phyloP scores from a whole-genome alignment of 495 filamentous ascomycete species.

The Neurospora sp. region DNA sequence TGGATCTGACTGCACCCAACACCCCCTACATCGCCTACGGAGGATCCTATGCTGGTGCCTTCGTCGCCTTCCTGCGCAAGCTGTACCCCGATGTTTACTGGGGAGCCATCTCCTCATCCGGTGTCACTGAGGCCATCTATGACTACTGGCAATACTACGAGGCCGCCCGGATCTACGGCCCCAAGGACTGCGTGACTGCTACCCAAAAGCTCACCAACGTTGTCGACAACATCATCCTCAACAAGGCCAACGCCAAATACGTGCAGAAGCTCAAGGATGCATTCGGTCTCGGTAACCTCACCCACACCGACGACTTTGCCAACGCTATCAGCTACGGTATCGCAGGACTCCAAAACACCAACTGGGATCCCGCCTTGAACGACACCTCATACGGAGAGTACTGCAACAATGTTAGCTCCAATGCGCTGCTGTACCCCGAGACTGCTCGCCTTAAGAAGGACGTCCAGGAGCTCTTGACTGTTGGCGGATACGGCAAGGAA shows the following conservation, averaged over 20 bases:
- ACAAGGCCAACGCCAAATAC: slow-evolving; percentile 31
- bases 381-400: slow-evolving; percentile 44
- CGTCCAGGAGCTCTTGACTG: slow-evolving; percentile 37
- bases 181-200: slow-evolving; percentile 41
- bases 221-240: slow-evolving; percentile 56
- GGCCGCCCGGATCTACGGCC: slow-evolving; percentile 46
- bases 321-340: slow-evolving; percentile 41
- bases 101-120: slow-evolving; percentile 60
- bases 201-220: slow-evolving; percentile 49
- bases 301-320: slow-evolving; percentile 53
- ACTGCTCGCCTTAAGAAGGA: slow-evolving; percentile 28
- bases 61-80: slow-evolving; percentile 59
- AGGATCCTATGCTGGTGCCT: slow-evolving; percentile 64
- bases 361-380: slow-evolving; percentile 60
- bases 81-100: slow-evolving; percentile 60
- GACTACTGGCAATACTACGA: slow-evolving; percentile 66
- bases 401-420: slow-evolving; percentile 47
- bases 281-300: slow-evolving; percentile 50
- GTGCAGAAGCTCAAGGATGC: slow-evolving; percentile 42
- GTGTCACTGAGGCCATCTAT: slow-evolving; percentile 58
- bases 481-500: slow-evolving; percentile 46
- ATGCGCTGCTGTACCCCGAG: slow-evolving; percentile 35
- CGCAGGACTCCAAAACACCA: slow-evolving; percentile 47
- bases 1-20: slow-evolving; percentile 45
- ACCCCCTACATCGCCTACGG: slow-evolving; percentile 63